Conservation (phyloP, 257 asterid genomes). For the Nemophila menziesii region DNA sequence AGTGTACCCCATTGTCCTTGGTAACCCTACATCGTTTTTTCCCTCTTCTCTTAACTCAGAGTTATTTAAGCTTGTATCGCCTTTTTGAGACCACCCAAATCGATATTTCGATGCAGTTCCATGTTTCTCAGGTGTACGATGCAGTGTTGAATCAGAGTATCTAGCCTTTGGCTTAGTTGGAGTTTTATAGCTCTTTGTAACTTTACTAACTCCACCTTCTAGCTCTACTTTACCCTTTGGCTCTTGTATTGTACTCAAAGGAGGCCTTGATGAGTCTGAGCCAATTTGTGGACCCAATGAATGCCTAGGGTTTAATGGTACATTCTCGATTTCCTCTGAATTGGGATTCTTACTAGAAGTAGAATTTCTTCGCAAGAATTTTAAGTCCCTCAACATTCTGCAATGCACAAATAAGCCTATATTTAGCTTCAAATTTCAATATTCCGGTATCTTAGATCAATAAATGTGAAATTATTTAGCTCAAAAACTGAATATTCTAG, state of each 20-base stretch:
- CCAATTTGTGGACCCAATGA: slow-evolving; percentile 32
- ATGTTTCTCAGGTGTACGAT: slow-evolving; percentile 69
- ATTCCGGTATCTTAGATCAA: neutral
- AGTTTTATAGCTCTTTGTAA: slow-evolving; percentile 41
- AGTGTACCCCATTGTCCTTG: slow-evolving; percentile 14
- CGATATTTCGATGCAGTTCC: slow-evolving; percentile 26
- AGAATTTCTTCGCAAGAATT: slow-evolving; percentile 63
- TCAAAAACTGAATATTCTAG: neutral
- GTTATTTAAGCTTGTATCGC: slow-evolving; percentile 34
- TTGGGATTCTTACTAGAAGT: slow-evolving; percentile 43
- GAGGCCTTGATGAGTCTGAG: slow-evolving; percentile 65
- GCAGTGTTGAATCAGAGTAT: slow-evolving; percentile 18
- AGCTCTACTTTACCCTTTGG: slow-evolving; percentile 37
- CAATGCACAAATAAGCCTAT: slow-evolving; percentile 6
- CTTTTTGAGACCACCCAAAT: slow-evolving; percentile 53
- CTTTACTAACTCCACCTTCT: slow-evolving; percentile 31
- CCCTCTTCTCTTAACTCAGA: slow-evolving; percentile 54
- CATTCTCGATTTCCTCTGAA: slow-evolving; percentile 76
- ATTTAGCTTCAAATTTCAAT: neutral
- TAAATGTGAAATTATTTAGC: neutral
- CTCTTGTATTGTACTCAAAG: slow-evolving; percentile 67
- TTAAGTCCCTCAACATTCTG: slow-evolving; percentile 90
- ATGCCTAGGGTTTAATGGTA: slow-evolving; percentile 51
- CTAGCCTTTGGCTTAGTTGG: slow-evolving; percentile 51
- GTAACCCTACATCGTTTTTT: slow-evolving; percentile 10